Evolutionary conservation across 768 basidiomycete genomes (phyloP).

Genomic region (Leccinum truebloodii): DNA sequence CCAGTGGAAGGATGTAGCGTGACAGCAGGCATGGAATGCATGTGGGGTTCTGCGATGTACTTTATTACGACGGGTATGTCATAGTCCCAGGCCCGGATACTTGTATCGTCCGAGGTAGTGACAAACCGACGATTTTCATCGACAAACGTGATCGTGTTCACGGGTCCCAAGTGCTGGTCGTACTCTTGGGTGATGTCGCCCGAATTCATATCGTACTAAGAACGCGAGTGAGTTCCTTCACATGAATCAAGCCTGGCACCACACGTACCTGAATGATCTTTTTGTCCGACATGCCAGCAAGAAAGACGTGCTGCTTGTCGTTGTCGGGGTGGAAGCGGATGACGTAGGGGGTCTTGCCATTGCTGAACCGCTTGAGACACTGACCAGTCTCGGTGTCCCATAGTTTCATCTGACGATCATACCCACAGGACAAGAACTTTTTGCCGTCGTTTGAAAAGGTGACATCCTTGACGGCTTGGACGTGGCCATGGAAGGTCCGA

Average conservation of each 20-base stretch:
- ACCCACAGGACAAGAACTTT: slow-evolving; percentile 87
- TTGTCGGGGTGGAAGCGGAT: slow-evolving; percentile 94
- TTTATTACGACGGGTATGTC: slow-evolving; percentile 99
- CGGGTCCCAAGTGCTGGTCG: slow-evolving; percentile 97
- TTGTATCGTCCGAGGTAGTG: slow-evolving; percentile 98
- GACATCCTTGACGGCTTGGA: slow-evolving; percentile 95
- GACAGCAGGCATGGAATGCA: slow-evolving; percentile 99
- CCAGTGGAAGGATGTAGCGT: slow-evolving; percentile 79
- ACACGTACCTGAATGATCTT: slow-evolving; percentile 92
- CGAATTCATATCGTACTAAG: slow-evolving; percentile 91
- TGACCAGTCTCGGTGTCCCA: slow-evolving; percentile 99
- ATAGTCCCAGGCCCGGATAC: slow-evolving; percentile 98
- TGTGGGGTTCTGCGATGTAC: slow-evolving; percentile 97
- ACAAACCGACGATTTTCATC: slow-evolving; percentile 98
- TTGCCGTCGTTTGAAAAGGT: slow-evolving; percentile 93
- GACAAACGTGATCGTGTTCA: slow-evolving; percentile 98
- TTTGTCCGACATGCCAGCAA: slow-evolving; percentile 99
- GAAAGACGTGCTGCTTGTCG: slow-evolving; percentile 94
- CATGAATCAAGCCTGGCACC: not conserved
- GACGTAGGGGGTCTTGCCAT: slow-evolving; percentile 97
- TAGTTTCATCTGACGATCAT: slow-evolving; percentile 96
- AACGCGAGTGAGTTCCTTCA: slow-evolving; percentile 3
- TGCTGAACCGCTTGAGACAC: slow-evolving; percentile 94
- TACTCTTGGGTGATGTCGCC: slow-evolving; percentile 98
- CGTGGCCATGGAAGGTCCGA: slow-evolving; percentile 95